Evolutionary conservation across 345 rosid genomes (phyloP).

Genomic region (Camelina laxa): DNA sequence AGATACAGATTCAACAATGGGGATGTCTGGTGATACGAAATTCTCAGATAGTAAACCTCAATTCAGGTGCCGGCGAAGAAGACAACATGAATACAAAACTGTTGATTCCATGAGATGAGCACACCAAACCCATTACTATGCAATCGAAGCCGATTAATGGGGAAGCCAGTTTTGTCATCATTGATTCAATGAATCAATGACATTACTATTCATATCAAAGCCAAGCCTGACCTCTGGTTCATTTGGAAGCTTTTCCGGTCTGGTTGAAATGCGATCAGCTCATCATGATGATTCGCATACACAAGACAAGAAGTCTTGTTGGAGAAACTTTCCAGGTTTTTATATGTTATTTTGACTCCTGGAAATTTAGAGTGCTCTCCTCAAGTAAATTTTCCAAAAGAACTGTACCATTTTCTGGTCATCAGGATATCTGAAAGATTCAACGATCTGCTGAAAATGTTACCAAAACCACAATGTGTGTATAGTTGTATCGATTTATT

Average conservation of each 20-base stretch:
- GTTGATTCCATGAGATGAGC: constrained; percentile 56
- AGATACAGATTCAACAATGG: constrained; percentile 68
- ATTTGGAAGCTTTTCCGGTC: constrained; percentile 5
- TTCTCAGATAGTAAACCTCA: constrained; percentile 79
- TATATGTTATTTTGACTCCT: constrained; percentile 4
- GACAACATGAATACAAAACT: constrained; percentile 76
- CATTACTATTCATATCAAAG: background rate
- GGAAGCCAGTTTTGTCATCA: too few relatives aligned
- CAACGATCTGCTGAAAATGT: too few relatives aligned
- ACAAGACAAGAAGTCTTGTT: constrained; percentile 1
- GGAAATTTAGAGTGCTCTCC: background rate
- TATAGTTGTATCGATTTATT: too few relatives aligned
- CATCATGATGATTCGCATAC: background rate
- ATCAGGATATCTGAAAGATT: too few relatives aligned
- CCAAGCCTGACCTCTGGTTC: background rate
- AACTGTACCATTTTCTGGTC: too few relatives aligned
- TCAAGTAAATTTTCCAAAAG: background rate
- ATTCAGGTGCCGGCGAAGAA: constrained; percentile 83
- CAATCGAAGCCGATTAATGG: background rate
- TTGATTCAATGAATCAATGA: too few relatives aligned
- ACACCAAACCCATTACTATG: background rate
- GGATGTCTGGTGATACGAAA: constrained; percentile 72
- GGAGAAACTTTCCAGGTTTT: constrained; percentile 14
- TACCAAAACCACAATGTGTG: too few relatives aligned
- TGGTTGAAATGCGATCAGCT: constrained; percentile 2